Base-by-base conservation (phyloP, 345 rosid species). In the Gossypium herbaceum region DNA sequence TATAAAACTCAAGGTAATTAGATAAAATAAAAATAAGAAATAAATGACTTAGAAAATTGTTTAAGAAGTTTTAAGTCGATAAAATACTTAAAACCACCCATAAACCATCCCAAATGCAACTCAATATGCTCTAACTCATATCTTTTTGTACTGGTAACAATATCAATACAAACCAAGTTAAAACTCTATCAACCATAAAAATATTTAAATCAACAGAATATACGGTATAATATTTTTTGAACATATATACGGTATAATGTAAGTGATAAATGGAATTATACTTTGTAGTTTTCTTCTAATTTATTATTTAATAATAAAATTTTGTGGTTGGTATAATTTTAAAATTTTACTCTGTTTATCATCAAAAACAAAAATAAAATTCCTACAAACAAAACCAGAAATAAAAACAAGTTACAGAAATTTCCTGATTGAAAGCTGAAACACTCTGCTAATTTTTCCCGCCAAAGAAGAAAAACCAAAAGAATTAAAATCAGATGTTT, bases 401-500 rank as follows among this genome's bases (percentile, higher is more conserved):
- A 51, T 12, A 17, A 68, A 9, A 57, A 20, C 25, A 20, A 56
- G 17, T 15, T 7, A 24, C 7, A 0, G n/a, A 25, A 48, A 51
- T 22, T n/a, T 17, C 57, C 10, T 7, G 13, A 24, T 5, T 34
- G 50, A 50, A 25, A 4, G 16, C 27, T 69, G 59, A 9, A 27
- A 16, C 24, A 51, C 22, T 15, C 59, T 29, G 59, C 25, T 9
- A 25, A 4, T 15, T 61, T 61, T 73, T 29, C 69, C 76, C 69
- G 59, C 76, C 75, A 48, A 61, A 48, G 47, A 60, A n/a, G 34
- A 22, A 75, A 71, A 73, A 66, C 27, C 48, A 59, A 73, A 73
- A 3, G 24, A 55, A 16, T 3, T 16, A 11, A 34, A 55, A 62
- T 20, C 79, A 78, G 45, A 85, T 85, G 88, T 80, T 78, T 22